Conservation (phyloP, 352 stramenopile species). For the Pythium monospermum region DNA sequence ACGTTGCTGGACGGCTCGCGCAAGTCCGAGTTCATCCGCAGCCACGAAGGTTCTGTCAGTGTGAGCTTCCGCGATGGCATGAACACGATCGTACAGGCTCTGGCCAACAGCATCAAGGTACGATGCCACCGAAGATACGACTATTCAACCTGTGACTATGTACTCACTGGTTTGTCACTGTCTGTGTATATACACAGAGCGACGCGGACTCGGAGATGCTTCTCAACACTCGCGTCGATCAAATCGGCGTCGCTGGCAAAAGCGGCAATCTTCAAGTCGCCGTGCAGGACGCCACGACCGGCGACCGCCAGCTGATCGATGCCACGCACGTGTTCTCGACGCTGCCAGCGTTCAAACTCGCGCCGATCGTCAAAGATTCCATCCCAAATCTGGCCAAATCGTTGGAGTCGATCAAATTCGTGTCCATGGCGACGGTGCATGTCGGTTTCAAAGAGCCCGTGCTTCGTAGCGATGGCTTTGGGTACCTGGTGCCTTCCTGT, state of each 20-base stretch:
- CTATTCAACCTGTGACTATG: background rate
- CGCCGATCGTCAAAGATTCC: constrained; percentile 33
- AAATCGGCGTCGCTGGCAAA: background rate
- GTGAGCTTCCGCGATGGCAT: constrained; percentile 83
- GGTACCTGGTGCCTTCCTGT: constrained; percentile 74
- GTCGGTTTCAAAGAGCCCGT: constrained; percentile 61
- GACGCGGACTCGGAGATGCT: constrained; percentile 18
- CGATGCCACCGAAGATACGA: too few relatives aligned
- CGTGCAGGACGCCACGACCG: constrained; percentile 28
- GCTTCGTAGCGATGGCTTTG: constrained; percentile 70
- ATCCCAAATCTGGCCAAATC: constrained; percentile 44
- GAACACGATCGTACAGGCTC: constrained; percentile 53
- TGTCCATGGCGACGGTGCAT: constrained; percentile 81
- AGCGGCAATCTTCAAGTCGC: constrained; percentile 29
- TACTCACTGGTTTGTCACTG: background rate
- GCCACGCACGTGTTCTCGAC: constrained; percentile 77
- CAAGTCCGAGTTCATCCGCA: constrained; percentile 71
- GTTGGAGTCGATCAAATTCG: constrained; percentile 65
- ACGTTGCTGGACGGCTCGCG: constrained; percentile 57
- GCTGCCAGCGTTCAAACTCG: constrained; percentile 58
- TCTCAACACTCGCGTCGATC: constrained; percentile 17
- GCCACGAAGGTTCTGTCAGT: constrained; percentile 70
- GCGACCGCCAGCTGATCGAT: constrained; percentile 30
- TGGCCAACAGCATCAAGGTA: constrained; percentile 41
- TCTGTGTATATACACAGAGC: constrained; percentile 2